Base-by-base conservation (phyloP, 2,329 filamentous ascomycete species). In the Talaromyces sp. region DNA sequence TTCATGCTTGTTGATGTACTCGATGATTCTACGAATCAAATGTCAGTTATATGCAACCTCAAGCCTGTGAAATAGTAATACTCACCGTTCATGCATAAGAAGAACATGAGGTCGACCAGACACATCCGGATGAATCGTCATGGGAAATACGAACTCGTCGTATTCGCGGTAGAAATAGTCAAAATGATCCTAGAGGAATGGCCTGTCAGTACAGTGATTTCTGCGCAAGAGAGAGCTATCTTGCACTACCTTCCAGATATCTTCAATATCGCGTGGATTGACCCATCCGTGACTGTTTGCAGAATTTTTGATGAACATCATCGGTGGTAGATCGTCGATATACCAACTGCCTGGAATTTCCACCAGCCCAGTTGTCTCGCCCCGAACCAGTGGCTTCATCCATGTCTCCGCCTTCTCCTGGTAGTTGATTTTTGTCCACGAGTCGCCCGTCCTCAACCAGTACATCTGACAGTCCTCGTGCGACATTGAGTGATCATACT, bases 91-190 rank as follows among this genome's bases (percentile, higher is more conserved):
- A 66, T 91, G 87, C 88, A 91, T 90, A 6, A 90, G 76, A 31
- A 92, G 68, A 0, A 86, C 89, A 73, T 92, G 89, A 0, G 89
- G 89, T 18, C 88, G 81, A 0, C 89, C 89, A 2, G 84, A 87
- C 0, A 89, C 86, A 69, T 92, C 89, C 0, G 89, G 89, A 72
- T 92, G 89, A 39, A 91, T 88, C 0, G 89, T 92, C 74, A 92
- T 88, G 0, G 89, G 88, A 68, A 92, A 91, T 59, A 91, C 83
- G 65, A 91, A 91, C 67, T 90, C 87, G 67, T 92, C 88, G 66
- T 90, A 88, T 73, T 92, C 88, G 31, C 88, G 80, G 72, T 92
- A 92, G 69, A 89, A 91, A 74, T 91, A 87, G 67, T 84, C 80
- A 64, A 86, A 85, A 61, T 84, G 80, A 65, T 86, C 84, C 74